Evolutionary conservation across 192 early-diverging fungal species (phyloP).

Genomic region (Podila epigama): DNA sequence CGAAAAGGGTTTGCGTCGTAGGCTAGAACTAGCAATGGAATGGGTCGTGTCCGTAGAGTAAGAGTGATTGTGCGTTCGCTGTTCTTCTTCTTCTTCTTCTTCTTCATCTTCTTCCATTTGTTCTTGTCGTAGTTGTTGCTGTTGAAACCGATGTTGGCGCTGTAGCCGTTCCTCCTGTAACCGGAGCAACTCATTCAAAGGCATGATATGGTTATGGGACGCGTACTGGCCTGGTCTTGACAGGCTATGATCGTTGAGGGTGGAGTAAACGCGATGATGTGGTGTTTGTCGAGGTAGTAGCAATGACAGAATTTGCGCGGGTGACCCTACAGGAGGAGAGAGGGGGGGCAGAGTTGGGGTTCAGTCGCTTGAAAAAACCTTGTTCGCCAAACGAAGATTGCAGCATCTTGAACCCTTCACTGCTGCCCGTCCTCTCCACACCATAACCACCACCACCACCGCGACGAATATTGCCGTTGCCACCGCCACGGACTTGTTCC

Average conservation of each 20-base stretch:
- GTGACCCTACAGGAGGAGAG: slow-evolving; percentile 44
- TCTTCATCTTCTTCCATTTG: too few species aligned
- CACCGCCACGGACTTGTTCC: not conserved
- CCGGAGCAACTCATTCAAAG: slow-evolving; percentile 19
- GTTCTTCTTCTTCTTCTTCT: too few species aligned
- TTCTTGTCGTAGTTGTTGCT: not conserved
- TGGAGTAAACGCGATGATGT: not conserved
- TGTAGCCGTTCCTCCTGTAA: slow-evolving; percentile 20
- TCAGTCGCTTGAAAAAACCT: slow-evolving; percentile 44
- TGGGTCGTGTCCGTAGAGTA: too few species aligned
- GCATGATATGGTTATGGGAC: slow-evolving; percentile 44
- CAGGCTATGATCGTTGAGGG: slow-evolving; percentile 16
- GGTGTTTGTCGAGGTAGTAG: not conserved
- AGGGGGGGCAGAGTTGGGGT: slow-evolving; percentile 14
- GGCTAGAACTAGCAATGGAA: not conserved
- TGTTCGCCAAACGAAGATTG: slow-evolving; percentile 33
- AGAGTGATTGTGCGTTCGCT: too few species aligned
- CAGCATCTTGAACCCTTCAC: slow-evolving; percentile 20
- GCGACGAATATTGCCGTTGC: too few species aligned
- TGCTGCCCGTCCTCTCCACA: not conserved
- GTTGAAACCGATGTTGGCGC: not conserved
- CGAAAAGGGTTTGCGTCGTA: too few species aligned
- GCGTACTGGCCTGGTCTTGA: slow-evolving; percentile 38
- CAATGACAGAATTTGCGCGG: not conserved
- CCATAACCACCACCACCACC: not conserved